A percentile compares a stretch with the other conserved stretches of the same genome.
These are phyloP conservation scores for Cichorium intybus DNA, from an alignment of 140 eudicot species.

Conservation along the genomic window DNA sequence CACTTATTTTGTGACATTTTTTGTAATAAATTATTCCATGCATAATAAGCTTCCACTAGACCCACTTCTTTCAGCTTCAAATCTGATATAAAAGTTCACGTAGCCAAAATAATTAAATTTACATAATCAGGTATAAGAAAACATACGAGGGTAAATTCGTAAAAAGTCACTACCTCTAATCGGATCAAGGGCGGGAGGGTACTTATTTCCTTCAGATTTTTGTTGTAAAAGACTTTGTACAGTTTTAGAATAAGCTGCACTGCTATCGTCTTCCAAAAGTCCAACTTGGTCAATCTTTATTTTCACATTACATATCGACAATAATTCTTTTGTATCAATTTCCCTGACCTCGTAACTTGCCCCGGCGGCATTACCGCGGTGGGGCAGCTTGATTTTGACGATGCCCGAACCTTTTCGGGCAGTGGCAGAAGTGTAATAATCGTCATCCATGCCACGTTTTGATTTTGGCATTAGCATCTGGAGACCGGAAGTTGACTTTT, in stretches of 20 bases:
- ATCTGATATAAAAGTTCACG: slow-evolving; percentile 42
- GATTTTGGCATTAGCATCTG: slow-evolving; percentile 80
- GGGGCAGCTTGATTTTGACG: slow-evolving; percentile 78
- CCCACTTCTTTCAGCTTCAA: slow-evolving; percentile 72
- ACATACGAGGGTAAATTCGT: no score
- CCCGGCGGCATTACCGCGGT: slow-evolving; percentile 79
- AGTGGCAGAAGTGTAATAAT: slow-evolving; percentile 65
- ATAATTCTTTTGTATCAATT: slow-evolving; percentile 60
- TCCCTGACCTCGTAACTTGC: slow-evolving; percentile 81
- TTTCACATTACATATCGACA: slow-evolving; percentile 72
- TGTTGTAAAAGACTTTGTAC: slow-evolving; percentile 55
- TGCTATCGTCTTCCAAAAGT: slow-evolving; percentile 79
- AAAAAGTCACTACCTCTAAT: slow-evolving; percentile 52
- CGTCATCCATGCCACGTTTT: slow-evolving; percentile 81
- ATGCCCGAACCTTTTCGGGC: slow-evolving; percentile 79
- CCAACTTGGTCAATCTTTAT: slow-evolving; percentile 83
- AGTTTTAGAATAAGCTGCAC: slow-evolving; percentile 76
- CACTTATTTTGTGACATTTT: slow-evolving; percentile 93
- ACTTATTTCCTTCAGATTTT: slow-evolving; percentile 77
- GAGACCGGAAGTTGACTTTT: slow-evolving; percentile 35
- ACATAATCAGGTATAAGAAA: no score
- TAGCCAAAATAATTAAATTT: no score
- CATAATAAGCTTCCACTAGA: slow-evolving; percentile 67
- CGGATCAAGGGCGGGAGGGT: slow-evolving; percentile 96
- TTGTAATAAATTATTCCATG: slow-evolving; percentile 66